Base-by-base conservation (phyloP, 176 grass and related monocot species). In the Oryza longistaminata region DNA sequence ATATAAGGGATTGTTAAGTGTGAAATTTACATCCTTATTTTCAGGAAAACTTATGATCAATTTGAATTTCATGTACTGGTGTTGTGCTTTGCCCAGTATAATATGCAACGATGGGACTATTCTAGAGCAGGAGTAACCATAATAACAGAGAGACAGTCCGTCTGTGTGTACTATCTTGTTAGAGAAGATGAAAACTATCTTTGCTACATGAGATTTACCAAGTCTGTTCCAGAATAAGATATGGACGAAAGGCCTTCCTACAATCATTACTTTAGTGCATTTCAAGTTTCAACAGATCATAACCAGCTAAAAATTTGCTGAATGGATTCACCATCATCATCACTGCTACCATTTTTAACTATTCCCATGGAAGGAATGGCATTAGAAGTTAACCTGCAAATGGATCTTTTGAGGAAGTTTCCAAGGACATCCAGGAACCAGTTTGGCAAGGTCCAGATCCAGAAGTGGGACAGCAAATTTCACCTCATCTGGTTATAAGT, bases 381-480 rank as follows among this genome's bases (percentile, higher is more conserved):
- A 78, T 66, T 78, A 78, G 22, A 86, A 33, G 45, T 44, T 83
- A 80, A 93, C 94, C 94, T 96, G 91, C 61, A 98, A 82, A 80
- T 90, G 90, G 76, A 98, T 95, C 75, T 93, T 95, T 73, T 95
- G 96, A 75, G 92, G 91, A 69, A 87, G 76, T 82, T 86, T 95
- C 96, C 96, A 98, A 85, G 89, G 89, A 76, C 89, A 98, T 87
- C 80, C 90, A 74, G 44, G 90, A 70, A 98, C 93, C 53, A 95
- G 22, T 76, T 92, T 95, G 81, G 88, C 85, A 35, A 93, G 85
- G 49, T 98, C 93, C 17, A 95, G 15, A 48, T 98, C 93, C 74
- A 94, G 71, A 93, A 98, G 90, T 34, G 91, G 96, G 78, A 98
- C 91, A 89, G 93, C 79, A 92, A 95, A 98, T 79, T 98, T 95